phyloP scores from a whole-genome alignment of 495 filamentous ascomycete genomes.

The Annulohypoxylon moriforme region DNA sequence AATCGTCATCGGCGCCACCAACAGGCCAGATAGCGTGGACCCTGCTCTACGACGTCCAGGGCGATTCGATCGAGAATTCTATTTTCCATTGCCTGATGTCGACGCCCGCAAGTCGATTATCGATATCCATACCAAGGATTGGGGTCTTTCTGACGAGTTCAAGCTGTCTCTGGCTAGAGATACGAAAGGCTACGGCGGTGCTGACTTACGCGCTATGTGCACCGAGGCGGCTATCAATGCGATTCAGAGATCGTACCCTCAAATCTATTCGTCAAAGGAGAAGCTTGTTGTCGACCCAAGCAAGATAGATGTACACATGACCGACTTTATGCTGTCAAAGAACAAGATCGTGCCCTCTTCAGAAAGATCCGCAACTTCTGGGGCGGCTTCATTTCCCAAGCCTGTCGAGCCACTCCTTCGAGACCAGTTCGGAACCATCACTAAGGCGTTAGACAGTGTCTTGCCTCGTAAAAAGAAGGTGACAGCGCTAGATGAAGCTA shows the following conservation, averaged over 20 bases:
- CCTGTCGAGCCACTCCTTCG: conserved; percentile 84
- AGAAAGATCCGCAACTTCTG: conserved; percentile 84
- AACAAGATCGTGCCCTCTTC: conserved; percentile 97
- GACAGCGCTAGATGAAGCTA: conserved; percentile 92
- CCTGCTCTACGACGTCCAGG: conserved; percentile 93
- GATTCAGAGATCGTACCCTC: conserved; percentile 93
- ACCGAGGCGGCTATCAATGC: conserved; percentile 99
- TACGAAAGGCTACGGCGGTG: conserved; percentile 96
- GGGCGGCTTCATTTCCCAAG: conserved; percentile 79
- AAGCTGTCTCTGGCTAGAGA: conserved; percentile 85
- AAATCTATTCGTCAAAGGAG: conserved; percentile 91
- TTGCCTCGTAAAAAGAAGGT: conserved; percentile 84
- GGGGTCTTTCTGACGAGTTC: conserved; percentile 82
- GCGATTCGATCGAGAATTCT: conserved; percentile 96
- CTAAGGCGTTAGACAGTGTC: conserved; percentile 74
- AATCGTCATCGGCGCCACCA: conserved; percentile 97
- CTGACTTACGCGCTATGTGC: conserved; percentile 91
- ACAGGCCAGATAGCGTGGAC: conserved; percentile 96
- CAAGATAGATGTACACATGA: conserved; percentile 83
- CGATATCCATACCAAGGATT: conserved; percentile 94
- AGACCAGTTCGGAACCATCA: conserved; percentile 73
- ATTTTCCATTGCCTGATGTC: conserved; percentile 89
- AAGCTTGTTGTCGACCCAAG: conserved; percentile 90
- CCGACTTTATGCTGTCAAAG: conserved; percentile 95
- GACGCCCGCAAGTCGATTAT: conserved; percentile 85